Conservation (phyloP, 371 early-diverging fungal genomes). For the Apophysomyces sp. region DNA sequence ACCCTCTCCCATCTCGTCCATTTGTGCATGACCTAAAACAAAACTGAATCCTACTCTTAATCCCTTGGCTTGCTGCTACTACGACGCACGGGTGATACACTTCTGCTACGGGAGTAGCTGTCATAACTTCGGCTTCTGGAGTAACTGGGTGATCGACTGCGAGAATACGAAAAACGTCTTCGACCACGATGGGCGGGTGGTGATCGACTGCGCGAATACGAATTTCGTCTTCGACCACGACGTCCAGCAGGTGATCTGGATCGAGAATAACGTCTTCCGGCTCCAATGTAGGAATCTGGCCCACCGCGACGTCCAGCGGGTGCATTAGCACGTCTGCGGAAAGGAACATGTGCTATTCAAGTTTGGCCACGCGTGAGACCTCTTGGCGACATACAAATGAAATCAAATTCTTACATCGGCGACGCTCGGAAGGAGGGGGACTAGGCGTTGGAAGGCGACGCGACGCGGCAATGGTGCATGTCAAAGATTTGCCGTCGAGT, state of each 20-base stretch:
- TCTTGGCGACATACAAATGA: neutral
- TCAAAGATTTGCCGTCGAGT: constrained; percentile 50
- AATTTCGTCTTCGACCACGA: neutral
- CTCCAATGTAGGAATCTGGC: too few relatives aligned
- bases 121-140: constrained; percentile 31
- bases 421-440: constrained; percentile 22
- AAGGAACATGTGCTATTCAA: too few relatives aligned
- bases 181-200: constrained; percentile 18
- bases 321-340: neutral
- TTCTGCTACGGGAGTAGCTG: constrained; percentile 28
- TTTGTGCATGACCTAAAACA: too few relatives aligned
- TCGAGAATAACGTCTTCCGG: too few relatives aligned
- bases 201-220: constrained; percentile 34
- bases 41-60: too few relatives aligned
- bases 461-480: constrained; percentile 29
- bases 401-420: constrained; percentile 19
- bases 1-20: too few relatives aligned
- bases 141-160: constrained; percentile 33
- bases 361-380: too few relatives aligned
- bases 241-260: neutral
- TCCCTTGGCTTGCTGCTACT: neutral
- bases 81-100: constrained; percentile 22
- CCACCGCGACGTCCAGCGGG: constrained; percentile 2
- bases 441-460: constrained; percentile 29
- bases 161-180: constrained; percentile 16